These are phyloP conservation scores for Mariannaea elegans DNA, from an alignment of 2,329 filamentous ascomycete species.

Conservation along the genomic window DNA sequence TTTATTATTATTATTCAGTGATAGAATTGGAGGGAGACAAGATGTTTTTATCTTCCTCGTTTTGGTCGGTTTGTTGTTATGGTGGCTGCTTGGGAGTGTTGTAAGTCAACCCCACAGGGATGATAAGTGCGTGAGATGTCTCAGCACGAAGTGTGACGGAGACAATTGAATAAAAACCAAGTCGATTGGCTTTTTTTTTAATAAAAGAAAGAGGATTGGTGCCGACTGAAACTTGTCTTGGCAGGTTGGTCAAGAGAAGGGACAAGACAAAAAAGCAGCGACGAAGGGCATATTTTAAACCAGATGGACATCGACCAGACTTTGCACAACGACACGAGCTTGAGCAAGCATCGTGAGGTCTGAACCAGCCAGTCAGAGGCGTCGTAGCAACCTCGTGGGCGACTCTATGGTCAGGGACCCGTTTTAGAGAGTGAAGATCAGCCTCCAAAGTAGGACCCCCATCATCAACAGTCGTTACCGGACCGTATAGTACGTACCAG, in stretches of 20 bases:
- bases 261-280: slow-evolving; percentile 18
- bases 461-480: too few relatives aligned
- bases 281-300: slow-evolving; percentile 40
- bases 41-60: background rate
- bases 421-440: slow-evolving; percentile 19
- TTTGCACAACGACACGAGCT: slow-evolving; percentile 18
- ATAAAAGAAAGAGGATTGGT: slow-evolving; percentile 1
- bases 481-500: background rate
- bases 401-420: slow-evolving; percentile 37
- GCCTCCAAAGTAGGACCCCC: slow-evolving; percentile 13
- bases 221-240: slow-evolving; percentile 13
- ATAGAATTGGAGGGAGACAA: background rate
- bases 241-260: slow-evolving; percentile 5
- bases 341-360: slow-evolving; percentile 26
- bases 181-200: slow-evolving; percentile 4
- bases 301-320: slow-evolving; percentile 11
- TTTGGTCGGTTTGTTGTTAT: background rate
- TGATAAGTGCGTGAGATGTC: background rate
- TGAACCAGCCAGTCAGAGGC: slow-evolving; percentile 35
- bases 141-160: background rate
- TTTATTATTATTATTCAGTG: too few relatives aligned
- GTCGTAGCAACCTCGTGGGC: slow-evolving; percentile 38
- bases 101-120: slow-evolving; percentile 4
- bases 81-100: background rate
- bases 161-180: background rate